Conservation (phyloP, 2,329 filamentous ascomycete species). For the Ascochyta fabae region DNA sequence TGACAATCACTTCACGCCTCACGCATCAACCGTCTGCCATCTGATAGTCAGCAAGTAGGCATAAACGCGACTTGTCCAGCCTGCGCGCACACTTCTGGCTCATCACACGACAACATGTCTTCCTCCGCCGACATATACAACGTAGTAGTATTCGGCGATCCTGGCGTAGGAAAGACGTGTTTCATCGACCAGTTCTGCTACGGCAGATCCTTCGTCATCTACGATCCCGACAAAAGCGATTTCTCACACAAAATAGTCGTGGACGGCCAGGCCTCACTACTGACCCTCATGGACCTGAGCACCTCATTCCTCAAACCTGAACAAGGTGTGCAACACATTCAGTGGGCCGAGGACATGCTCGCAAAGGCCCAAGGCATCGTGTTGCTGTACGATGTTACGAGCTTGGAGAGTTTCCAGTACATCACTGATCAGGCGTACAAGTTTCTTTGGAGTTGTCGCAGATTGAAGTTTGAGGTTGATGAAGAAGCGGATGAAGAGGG, state of each 20-base stretch:
- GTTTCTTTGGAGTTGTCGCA: constrained; percentile 21
- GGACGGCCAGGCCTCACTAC: constrained; percentile 8
- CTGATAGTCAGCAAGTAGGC: neutral
- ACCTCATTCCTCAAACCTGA: constrained; percentile 19
- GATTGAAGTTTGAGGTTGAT: neutral
- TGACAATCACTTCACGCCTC: neutral
- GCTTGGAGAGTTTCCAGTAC: constrained; percentile 26
- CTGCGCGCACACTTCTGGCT: too few relatives aligned
- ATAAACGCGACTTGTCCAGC: neutral
- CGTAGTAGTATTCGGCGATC: constrained; percentile 26
- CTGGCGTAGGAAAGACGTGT: constrained; percentile 31
- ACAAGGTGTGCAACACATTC: neutral
- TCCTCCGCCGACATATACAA: neutral
- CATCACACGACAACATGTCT: neutral
- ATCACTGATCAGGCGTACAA: constrained; percentile 29
- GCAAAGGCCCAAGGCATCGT: constrained; percentile 30
- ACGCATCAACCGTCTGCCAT: neutral
- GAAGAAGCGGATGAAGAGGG: neutral
- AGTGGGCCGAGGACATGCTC: constrained; percentile 18
- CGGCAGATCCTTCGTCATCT: constrained; percentile 18
- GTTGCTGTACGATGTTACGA: constrained; percentile 40
- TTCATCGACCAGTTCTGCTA: constrained; percentile 23
- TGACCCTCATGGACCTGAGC: constrained; percentile 32
- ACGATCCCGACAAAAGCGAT: constrained; percentile 13
- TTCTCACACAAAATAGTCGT: constrained; percentile 14